Evolutionary conservation across 768 basidiomycete genomes (phyloP), one percentile per base, ranked within the genome.

Genomic region (Tulasnella sp.): DNA sequence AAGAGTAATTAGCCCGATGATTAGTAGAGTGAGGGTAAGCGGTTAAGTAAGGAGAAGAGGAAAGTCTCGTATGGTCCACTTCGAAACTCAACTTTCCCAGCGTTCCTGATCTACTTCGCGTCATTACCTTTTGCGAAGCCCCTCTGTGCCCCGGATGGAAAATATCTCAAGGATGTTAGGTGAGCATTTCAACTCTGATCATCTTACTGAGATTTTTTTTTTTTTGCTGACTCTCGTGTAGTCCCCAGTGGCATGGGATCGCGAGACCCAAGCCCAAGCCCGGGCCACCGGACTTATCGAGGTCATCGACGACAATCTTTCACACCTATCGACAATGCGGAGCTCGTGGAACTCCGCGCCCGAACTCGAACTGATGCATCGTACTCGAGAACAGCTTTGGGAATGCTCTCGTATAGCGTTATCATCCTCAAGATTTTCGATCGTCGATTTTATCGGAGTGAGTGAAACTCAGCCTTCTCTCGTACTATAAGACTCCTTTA

Each of bases 381-480:
- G 16, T 94, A 94, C 79, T 84, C 84, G 42, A 87, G 92, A 34
- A 90, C 88, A 0, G 91, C 91, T 0, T 82, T 94, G 9, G 87
- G 87, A 16, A 86, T 87, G 72, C 83, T 95, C 1, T 89, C 90
- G 0, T 92, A 90, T 77, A 84, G 90, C 1, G 79, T 93, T 69
- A 84, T 90, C 0, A 85, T 94, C 69, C 81, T 94, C 11, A 87
- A 91, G 62, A 84, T 94, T n/a, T 95, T 94, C 75, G 90, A 93
- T 76, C 77, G 78, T 37, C 81, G 87, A 26, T 94, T 94, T 79
- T 88, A 89, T 76, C 82, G 83, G 76, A 90, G 92, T 91, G 77
- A 75, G 89, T 81, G 0, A 29, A 71, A 3, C 39, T 44, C 68
- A 64, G 52, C 34, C 26, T 68, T 67, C 36, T 62, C 66, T 17